Conservation (phyloP, 192 early-diverging fungal genomes). For the Geranomyces variabilis region DNA sequence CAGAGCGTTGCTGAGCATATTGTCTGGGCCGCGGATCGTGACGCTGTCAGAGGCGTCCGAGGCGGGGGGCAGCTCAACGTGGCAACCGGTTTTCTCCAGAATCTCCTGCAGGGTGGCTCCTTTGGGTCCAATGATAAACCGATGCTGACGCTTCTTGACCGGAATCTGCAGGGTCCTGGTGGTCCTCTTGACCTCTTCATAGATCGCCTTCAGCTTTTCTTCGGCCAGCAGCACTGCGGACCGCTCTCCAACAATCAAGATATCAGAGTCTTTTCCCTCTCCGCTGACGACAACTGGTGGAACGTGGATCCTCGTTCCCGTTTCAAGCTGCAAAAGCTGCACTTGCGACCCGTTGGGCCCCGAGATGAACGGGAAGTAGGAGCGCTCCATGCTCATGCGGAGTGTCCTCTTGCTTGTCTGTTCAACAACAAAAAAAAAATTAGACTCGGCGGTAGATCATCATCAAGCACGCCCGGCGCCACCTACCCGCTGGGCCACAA, state of each 20-base stretch:
- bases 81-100: constrained; percentile 84
- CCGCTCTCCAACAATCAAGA: constrained; percentile 80
- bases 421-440: not conserved
- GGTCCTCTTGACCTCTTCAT: constrained; percentile 64
- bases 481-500: constrained; percentile 72
- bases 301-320: constrained; percentile 76
- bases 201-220: constrained; percentile 58
- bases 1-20: constrained; percentile 70
- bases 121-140: constrained; percentile 83
- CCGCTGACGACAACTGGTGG: constrained; percentile 56
- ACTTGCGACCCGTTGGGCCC: constrained; percentile 72
- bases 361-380: constrained; percentile 82
- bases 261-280: constrained; percentile 48
- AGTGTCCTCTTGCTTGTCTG: constrained; percentile 71
- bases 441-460: not conserved
- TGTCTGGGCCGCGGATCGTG: constrained; percentile 77
- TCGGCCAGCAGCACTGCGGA: constrained; percentile 70
- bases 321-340: constrained; percentile 61
- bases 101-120: constrained; percentile 82
- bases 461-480: not conserved
- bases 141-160: constrained; percentile 91
- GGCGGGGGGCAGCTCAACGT: constrained; percentile 75
- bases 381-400: constrained; percentile 70
- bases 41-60: constrained; percentile 75
- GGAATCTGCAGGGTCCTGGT: constrained; percentile 69